Evolutionary conservation across 352 stramenopile species (phyloP).

Genomic region (Globisporangium irregulare): DNA sequence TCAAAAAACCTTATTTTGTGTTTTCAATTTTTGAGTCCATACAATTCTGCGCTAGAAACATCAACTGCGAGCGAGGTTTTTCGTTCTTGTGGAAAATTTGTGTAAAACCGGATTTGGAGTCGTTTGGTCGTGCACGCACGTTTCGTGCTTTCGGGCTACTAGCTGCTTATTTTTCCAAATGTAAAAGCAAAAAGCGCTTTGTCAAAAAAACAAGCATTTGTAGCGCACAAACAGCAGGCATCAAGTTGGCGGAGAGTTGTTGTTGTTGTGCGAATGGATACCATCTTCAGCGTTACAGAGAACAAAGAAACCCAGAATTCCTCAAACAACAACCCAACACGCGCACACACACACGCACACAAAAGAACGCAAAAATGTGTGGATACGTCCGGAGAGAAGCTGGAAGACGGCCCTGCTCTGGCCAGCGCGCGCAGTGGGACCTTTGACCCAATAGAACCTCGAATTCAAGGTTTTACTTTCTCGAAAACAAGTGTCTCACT

Average conservation of each 20-base stretch:
- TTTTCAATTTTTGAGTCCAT: too few relatives aligned
- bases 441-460: slow-evolving; percentile 1
- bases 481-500: not conserved
- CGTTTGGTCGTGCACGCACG: not conserved
- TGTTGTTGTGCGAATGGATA: not conserved
- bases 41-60: too few relatives aligned
- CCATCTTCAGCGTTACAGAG: not conserved
- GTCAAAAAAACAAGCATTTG: not conserved
- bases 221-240: not conserved
- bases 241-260: not conserved
- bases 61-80: not conserved
- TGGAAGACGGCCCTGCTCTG: slow-evolving; percentile 2
- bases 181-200: not conserved
- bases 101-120: not conserved
- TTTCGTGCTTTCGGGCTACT: not conserved
- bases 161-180: not conserved
- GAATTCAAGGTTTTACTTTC: not conserved
- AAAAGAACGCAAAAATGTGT: slow-evolving; percentile 1
- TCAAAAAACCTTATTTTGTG: not conserved
- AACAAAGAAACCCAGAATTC: not conserved
- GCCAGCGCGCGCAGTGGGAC: slow-evolving; percentile 4
- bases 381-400: slow-evolving; percentile 19
- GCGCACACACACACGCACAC: not conserved
- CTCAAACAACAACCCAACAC: not conserved
- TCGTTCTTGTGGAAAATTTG: not conserved